A percentile compares a stretch with the other conserved stretches of the same genome.
Conservation (phyloP, 2,329 filamentous ascomycete species). For the Alternaria atra region DNA sequence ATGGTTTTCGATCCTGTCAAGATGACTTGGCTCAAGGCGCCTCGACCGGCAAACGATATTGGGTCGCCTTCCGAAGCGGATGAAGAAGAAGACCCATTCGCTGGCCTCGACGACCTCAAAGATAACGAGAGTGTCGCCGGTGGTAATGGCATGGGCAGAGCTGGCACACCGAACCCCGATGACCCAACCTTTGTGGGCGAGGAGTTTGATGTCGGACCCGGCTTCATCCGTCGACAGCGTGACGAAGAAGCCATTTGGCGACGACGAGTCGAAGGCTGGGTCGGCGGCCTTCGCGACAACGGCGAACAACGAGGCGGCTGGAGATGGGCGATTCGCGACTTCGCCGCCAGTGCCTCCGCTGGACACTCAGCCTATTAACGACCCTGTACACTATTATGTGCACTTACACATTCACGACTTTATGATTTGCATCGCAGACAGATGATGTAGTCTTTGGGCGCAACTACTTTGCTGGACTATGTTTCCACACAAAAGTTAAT, state of each 20-base stretch:
- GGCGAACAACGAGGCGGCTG: conserved; percentile 62
- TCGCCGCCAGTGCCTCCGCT: conserved; percentile 48
- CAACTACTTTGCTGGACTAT: conserved; percentile 30
- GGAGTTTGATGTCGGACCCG: conserved; percentile 96
- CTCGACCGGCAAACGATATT: conserved; percentile 45
- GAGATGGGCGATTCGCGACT: conserved; percentile 75
- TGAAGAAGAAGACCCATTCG: conserved; percentile 92
- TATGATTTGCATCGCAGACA: conserved; percentile 41
- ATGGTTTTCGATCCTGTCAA: conserved; percentile 98
- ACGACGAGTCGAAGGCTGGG: conserved; percentile 87
- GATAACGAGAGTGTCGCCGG: conserved; percentile 62
- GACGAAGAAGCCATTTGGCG: conserved; percentile 94
- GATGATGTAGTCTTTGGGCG: conserved; percentile 29
- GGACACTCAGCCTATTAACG: conserved; percentile 29
- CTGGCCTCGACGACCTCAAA: conserved; percentile 90
- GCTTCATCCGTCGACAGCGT: conserved; percentile 87
- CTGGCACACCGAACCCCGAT: conserved; percentile 32
- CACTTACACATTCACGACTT: conserved; percentile 38
- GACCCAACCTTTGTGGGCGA: conserved; percentile 73
- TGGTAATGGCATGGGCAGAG: conserved; percentile 31
- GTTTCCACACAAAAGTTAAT: conserved; percentile 35
- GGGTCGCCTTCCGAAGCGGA: conserved; percentile 67
- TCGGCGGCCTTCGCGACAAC: conserved; percentile 64
- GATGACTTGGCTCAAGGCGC: conserved; percentile 95
- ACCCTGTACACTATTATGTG: conserved; percentile 23